These are phyloP conservation scores for Teratosphaeria epicoccoides DNA, from an alignment of 2,329 filamentous ascomycete genomes.

Conservation along the genomic window DNA sequence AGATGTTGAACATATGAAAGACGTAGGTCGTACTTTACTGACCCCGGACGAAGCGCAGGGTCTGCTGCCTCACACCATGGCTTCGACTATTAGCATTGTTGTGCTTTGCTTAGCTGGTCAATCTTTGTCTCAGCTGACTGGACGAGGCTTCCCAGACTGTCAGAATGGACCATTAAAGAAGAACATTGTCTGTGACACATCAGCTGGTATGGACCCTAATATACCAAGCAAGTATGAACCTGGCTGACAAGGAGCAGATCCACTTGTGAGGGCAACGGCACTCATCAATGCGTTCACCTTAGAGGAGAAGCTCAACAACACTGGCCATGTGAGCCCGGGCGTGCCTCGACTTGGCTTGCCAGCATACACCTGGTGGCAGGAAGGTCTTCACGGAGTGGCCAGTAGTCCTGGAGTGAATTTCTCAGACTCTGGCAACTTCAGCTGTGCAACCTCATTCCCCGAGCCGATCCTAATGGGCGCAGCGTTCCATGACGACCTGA, in stretches of 20 bases:
- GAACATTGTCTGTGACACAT: conserved; percentile 42
- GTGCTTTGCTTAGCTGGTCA: conserved; percentile 6
- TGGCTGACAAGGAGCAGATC: conserved; percentile 23
- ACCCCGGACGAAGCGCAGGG: neutral
- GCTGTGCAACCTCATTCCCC: conserved; percentile 54
- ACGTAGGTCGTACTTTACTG: neutral
- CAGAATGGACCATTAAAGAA: conserved; percentile 39
- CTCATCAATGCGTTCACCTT: conserved; percentile 42
- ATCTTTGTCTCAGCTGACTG: conserved; percentile 8
- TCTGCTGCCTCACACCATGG: neutral
- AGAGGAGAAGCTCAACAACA: conserved; percentile 40
- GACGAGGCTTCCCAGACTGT: conserved; percentile 39
- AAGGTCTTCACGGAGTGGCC: conserved; percentile 53
- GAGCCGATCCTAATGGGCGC: conserved; percentile 53
- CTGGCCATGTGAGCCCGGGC: neutral
- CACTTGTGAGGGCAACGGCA: conserved; percentile 29
- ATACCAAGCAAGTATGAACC: conserved; percentile 46
- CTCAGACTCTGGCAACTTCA: conserved; percentile 42
- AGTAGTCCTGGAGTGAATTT: conserved; percentile 45
- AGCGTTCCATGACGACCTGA: conserved; percentile 53
- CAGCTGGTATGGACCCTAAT: conserved; percentile 10
- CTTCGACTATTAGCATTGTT: conserved; percentile 1
- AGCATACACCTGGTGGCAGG: conserved; percentile 51
- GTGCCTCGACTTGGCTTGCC: conserved; percentile 42
- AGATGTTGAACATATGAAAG: neutral